phyloP scores from a whole-genome alignment of 2,329 filamentous ascomycete species.

The Alternaria atra region DNA sequence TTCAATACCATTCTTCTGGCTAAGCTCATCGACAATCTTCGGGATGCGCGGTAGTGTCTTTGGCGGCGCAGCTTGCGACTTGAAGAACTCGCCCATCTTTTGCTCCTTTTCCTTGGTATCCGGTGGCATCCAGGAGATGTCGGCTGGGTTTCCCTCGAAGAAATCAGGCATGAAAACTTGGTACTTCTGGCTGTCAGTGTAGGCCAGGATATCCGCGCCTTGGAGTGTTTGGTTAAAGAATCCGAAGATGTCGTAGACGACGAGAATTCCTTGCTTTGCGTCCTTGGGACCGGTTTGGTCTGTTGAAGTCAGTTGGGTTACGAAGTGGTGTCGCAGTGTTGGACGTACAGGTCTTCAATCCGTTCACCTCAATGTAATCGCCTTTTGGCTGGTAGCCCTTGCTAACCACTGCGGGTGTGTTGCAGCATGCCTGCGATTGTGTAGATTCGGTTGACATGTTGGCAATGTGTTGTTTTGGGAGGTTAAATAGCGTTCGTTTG shows the following conservation, averaged over 20 bases:
- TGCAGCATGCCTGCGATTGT: conserved; percentile 56
- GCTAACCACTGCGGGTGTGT: conserved; percentile 58
- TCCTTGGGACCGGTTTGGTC: conserved; percentile 65
- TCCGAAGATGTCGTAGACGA: conserved; percentile 71
- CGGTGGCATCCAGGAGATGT: conserved; percentile 68
- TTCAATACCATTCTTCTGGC: conserved; percentile 59
- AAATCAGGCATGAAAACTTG: conserved; percentile 92
- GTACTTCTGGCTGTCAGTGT: conserved; percentile 72
- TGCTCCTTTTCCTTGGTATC: conserved; percentile 67
- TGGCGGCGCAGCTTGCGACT: conserved; percentile 65
- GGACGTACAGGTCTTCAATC: conserved; percentile 67
- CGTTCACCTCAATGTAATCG: conserved; percentile 66
- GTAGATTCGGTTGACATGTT: conserved; percentile 49
- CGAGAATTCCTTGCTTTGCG: conserved; percentile 65
- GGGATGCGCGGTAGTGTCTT: conserved; percentile 65
- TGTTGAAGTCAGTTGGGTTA: conserved; percentile 28
- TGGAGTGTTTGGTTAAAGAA: conserved; percentile 71
- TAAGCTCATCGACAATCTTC: conserved; percentile 63
- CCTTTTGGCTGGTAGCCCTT: conserved; percentile 66
- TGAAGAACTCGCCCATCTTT: conserved; percentile 68
- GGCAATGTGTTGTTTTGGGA: conserved; percentile 18
- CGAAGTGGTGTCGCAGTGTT: not conserved
- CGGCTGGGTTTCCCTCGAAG: conserved; percentile 78
- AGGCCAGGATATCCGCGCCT: conserved; percentile 69
- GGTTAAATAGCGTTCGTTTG: conserved; percentile 1